Evolutionary conservation across 164 flowering plant species (phyloP), one percentile per base, ranked within the genome.

Genomic region (Magnolia sinica): DNA sequence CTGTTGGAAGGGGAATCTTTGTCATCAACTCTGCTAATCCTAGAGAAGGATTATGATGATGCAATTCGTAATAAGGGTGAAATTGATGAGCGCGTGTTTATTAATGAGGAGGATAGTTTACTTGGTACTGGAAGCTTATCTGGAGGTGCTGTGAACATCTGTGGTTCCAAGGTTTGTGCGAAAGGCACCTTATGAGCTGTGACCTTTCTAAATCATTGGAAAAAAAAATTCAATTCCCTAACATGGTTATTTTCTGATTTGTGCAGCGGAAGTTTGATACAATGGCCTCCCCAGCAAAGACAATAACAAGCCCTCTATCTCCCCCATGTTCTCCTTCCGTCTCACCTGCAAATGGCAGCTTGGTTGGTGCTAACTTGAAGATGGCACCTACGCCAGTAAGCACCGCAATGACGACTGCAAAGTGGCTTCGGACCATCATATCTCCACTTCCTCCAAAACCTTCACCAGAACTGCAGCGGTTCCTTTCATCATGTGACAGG

Each of bases 381-480:
- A 79, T 89, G 82, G 84, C 85, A 37, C 86, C 92, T 58, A 96
- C 98, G 31, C 99, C 99, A 61, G 98, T 96, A 27, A 94, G 89
- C 90, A 92, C 95, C 73, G 98, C 98, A 71, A 93, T 96, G 98
- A 96, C 97, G 22, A 96, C 99, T 77, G 97, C 97, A 68, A 94
- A 91, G 85, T 96, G 99, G 99, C 97, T 94, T 7, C 85, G 98
- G 8, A 89, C 96, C 5, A 85, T 91, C 51, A 87, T 96, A 77
- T 89, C 92, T 81, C 95, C 98, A 22, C 93, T 94, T 76, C 89
- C 95, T 74, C 80, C 97, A 49, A 90, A 84, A 74, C 99, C 99
- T 23, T 96, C 99, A 59, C 73, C 86, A 20, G 93, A 86, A 76
- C 82, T 96, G 81, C 88, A 87, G 78, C 87, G 78, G 16, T 93